Conservation (phyloP, 495 filamentous ascomycete genomes). For the Neurospora sp. region DNA sequence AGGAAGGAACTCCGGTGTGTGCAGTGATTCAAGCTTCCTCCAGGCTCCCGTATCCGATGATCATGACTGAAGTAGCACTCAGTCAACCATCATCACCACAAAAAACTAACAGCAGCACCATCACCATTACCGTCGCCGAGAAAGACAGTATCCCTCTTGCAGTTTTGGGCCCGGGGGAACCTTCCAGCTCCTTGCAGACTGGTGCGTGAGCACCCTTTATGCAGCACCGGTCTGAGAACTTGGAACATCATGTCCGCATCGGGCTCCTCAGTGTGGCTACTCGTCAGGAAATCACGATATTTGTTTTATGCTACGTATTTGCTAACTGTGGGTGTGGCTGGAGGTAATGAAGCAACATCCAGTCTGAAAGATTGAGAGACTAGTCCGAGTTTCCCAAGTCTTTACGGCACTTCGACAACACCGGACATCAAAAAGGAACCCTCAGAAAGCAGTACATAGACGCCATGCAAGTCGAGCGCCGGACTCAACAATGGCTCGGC, state of each 20-base stretch:
- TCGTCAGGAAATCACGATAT: background rate
- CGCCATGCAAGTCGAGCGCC: background rate
- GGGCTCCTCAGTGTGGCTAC: background rate
- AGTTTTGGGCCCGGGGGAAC: background rate
- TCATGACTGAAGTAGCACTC: background rate
- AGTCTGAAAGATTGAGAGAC: background rate
- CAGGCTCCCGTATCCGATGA: background rate
- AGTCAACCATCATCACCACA: background rate
- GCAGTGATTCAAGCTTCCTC: background rate
- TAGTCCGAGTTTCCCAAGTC: background rate
- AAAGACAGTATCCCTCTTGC: background rate
- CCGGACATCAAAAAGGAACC: background rate
- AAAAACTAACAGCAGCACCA: no score
- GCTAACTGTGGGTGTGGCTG: background rate
- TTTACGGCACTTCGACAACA: background rate
- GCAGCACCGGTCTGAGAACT: background rate
- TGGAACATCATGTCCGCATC: background rate
- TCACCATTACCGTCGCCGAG: background rate
- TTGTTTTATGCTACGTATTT: background rate
- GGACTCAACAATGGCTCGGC: background rate
- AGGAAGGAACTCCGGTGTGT: background rate
- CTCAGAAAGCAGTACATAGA: background rate
- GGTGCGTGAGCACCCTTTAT: background rate
- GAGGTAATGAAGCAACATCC: background rate
- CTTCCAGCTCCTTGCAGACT: background rate